Conservation (phyloP, 2,329 filamentous ascomycete genomes). For the Microdochium nivale region DNA sequence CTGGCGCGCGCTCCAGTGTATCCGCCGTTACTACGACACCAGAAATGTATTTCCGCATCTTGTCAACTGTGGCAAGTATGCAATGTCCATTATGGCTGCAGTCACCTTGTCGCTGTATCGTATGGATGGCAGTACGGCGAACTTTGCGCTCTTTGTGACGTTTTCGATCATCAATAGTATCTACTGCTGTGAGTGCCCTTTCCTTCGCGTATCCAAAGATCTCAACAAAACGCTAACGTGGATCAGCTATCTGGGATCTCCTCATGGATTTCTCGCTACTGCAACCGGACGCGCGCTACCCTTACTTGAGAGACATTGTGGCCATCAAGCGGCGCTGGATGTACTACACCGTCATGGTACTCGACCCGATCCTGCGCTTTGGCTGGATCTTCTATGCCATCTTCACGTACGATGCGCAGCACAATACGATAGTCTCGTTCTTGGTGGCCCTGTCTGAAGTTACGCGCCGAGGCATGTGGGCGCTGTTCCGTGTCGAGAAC, state of each 20-base stretch:
- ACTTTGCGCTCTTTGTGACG: constrained; percentile 66
- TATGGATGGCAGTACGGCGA: constrained; percentile 48
- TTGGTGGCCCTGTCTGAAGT: constrained; percentile 71
- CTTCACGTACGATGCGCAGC: constrained; percentile 69
- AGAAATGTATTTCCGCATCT: constrained; percentile 84
- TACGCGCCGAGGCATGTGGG: constrained; percentile 81
- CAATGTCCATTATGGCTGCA: constrained; percentile 72
- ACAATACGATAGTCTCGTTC: constrained; percentile 77
- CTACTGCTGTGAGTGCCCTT: constrained; percentile 58
- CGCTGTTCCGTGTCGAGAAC: constrained; percentile 90
- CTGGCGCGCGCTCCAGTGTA: constrained; percentile 84
- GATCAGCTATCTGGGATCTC: constrained; percentile 74
- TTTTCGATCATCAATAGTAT: constrained; percentile 76
- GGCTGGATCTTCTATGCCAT: constrained; percentile 93
- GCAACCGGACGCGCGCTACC: constrained; percentile 61
- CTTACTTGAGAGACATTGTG: constrained; percentile 65
- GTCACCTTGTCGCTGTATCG: constrained; percentile 76
- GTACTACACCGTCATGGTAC: constrained; percentile 78
- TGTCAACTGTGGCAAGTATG: constrained; percentile 87
- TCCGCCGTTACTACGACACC: constrained; percentile 84
- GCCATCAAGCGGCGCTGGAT: constrained; percentile 71
- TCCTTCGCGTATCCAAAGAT: neutral
- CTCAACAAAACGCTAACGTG: neutral
- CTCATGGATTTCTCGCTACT: constrained; percentile 95
- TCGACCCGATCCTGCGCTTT: constrained; percentile 82